Percentiles rank a stretch among this genome's conserved stretches.
Conservation (phyloP, 768 basidiomycete genomes). For the Mycena galopus region DNA sequence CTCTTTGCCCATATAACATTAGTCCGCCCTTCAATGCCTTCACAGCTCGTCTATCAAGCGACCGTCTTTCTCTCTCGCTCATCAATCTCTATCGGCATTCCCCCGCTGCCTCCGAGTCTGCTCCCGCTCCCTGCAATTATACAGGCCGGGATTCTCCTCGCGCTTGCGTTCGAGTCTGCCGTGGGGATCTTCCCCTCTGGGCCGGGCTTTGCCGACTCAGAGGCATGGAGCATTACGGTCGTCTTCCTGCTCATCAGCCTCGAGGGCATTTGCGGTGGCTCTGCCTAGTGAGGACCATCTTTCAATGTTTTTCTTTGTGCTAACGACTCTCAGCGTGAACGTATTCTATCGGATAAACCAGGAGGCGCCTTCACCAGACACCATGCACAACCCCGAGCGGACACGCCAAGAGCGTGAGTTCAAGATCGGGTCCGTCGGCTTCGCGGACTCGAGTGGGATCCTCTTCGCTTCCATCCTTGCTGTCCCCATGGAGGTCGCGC, state of each 20-base stretch:
- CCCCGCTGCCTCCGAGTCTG: constrained; percentile 76
- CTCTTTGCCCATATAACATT: constrained; percentile 9
- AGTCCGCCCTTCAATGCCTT: background rate
- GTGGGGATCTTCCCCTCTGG: constrained; percentile 69
- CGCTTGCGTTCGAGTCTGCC: constrained; percentile 75
- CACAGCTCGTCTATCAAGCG: constrained; percentile 87
- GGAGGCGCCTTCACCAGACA: constrained; percentile 65
- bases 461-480: constrained; percentile 73
- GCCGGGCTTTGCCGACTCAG: constrained; percentile 44
- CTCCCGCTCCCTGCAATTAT: constrained; percentile 83
- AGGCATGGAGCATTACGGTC: constrained; percentile 63
- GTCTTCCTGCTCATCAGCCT: constrained; percentile 85
- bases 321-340: constrained; percentile 72
- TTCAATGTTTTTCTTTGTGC: constrained; percentile 30
- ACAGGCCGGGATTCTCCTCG: constrained; percentile 75
- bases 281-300: constrained; percentile 88
- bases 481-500: constrained; percentile 79
- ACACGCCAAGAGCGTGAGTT: constrained; percentile 87
- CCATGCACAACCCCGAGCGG: constrained; percentile 66
- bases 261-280: constrained; percentile 94
- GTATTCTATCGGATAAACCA: constrained; percentile 89
- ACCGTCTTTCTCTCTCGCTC: constrained; percentile 96
- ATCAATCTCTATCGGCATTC: constrained; percentile 86
- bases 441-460: constrained; percentile 85
- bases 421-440: constrained; percentile 91